Evolutionary conservation across 352 stramenopile genomes (phyloP).

Genomic region (Phytophthora rubi): DNA sequence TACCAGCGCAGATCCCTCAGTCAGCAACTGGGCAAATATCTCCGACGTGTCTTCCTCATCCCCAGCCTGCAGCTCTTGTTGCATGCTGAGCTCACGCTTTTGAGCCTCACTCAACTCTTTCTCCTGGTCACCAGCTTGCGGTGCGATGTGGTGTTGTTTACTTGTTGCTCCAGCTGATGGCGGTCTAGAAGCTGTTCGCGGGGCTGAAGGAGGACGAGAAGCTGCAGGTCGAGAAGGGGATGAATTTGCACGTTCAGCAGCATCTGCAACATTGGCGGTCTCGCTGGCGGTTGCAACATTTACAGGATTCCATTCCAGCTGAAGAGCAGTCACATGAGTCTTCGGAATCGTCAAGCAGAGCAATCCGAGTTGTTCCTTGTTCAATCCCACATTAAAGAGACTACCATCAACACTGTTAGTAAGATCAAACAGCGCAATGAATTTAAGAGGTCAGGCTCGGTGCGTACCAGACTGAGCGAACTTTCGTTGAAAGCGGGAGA

Average conservation of each 20-base stretch:
- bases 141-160: slow-evolving; percentile 10
- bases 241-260: background rate
- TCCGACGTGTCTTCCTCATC: slow-evolving; percentile 13
- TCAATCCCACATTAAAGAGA: slow-evolving; percentile 69
- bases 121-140: slow-evolving; percentile 7
- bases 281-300: background rate
- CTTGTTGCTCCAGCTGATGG: slow-evolving; percentile 16
- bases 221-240: background rate
- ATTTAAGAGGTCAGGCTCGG: too few species aligned
- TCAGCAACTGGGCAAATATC: slow-evolving; percentile 53
- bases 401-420: slow-evolving; percentile 29
- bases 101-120: slow-evolving; percentile 19
- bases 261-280: background rate
- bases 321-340: slow-evolving; percentile 58
- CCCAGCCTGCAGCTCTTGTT: slow-evolving; percentile 17
- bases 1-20: slow-evolving; percentile 43
- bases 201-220: slow-evolving; percentile 17
- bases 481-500: slow-evolving; percentile 45
- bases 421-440: background rate
- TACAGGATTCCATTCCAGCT: slow-evolving; percentile 74
- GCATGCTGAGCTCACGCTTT: slow-evolving; percentile 23
- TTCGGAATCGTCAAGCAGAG: slow-evolving; percentile 59
- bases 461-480: slow-evolving; percentile 64
- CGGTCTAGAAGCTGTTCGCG: slow-evolving; percentile 13
- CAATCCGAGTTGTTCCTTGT: slow-evolving; percentile 52